phyloP scores from a whole-genome alignment of 106 monocot genomes.

The Alisma plantagoaquatica region DNA sequence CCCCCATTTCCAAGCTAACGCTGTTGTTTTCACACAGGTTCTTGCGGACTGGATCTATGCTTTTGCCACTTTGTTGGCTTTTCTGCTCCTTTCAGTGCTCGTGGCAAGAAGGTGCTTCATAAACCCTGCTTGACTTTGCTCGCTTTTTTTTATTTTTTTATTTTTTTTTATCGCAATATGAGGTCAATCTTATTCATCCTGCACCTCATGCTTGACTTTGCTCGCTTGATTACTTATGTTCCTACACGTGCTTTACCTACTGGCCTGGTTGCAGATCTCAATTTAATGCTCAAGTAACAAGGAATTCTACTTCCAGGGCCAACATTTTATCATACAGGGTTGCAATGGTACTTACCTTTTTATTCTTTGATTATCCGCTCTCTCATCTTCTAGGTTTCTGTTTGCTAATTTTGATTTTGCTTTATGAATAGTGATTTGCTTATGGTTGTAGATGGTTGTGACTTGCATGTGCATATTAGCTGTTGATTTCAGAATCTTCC shows the following conservation, averaged over 20 bases:
- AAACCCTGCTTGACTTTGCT: background rate
- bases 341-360: slow-evolving; percentile 42
- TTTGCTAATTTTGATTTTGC: background rate
- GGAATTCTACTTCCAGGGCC: slow-evolving; percentile 25
- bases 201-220: too few relatives aligned
- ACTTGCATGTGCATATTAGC: slow-evolving; percentile 96
- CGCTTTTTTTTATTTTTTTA: background rate
- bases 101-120: slow-evolving; percentile 46
- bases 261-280: background rate
- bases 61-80: slow-evolving; percentile 17
- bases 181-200: background rate
- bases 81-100: slow-evolving; percentile 36
- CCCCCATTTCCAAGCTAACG: background rate
- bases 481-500: slow-evolving; percentile 93
- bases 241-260: too few relatives aligned
- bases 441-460: slow-evolving; percentile 70
- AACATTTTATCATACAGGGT: slow-evolving; percentile 79
- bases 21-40: slow-evolving; percentile 29
- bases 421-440: too few relatives aligned
- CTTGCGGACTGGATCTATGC: slow-evolving; percentile 57
- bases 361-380: too few relatives aligned
- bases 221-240: too few relatives aligned
- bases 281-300: background rate
- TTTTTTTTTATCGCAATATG: background rate
- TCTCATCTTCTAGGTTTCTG: background rate